These are phyloP conservation scores for Salvia miltiorrhiza DNA, from an alignment of 257 asterid species.

Conservation along the genomic window DNA sequence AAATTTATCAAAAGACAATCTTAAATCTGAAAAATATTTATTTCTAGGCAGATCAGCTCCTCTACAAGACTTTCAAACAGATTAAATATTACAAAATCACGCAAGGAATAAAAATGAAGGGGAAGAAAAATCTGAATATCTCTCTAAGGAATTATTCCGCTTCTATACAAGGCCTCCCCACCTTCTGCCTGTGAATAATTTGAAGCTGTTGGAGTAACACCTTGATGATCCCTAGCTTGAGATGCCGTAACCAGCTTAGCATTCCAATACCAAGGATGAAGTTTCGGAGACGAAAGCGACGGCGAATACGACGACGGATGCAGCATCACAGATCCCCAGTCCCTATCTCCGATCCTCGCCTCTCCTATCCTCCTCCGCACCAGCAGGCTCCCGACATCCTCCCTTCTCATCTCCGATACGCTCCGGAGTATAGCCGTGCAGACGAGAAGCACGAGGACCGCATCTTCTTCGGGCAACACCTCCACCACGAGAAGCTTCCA, in stretches of 20 bases:
- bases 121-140: too few species aligned
- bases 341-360: constrained; percentile 65
- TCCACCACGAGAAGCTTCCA: constrained; percentile 75
- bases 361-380: constrained; percentile 68
- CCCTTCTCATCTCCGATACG: constrained; percentile 56
- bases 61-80: not conserved
- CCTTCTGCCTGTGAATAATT: constrained; percentile 78
- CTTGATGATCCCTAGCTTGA: constrained; percentile 41
- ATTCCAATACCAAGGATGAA: constrained; percentile 85
- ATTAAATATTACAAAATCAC: not conserved
- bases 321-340: constrained; percentile 81
- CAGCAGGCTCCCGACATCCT: constrained; percentile 63
- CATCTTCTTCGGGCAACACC: constrained; percentile 79
- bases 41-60: not conserved
- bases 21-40: not conserved
- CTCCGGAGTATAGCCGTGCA: constrained; percentile 61
- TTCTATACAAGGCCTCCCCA: constrained; percentile 63
- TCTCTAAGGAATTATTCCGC: constrained; percentile 50
- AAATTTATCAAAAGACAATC: not conserved
- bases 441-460: constrained; percentile 61
- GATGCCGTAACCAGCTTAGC: constrained; percentile 49
- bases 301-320: constrained; percentile 47
- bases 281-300: constrained; percentile 36
- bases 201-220: constrained; percentile 23
- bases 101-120: not conserved